These are phyloP conservation scores for Cladorrhinum sp. DNA, from an alignment of 2,329 filamentous ascomycete species.

Conservation along the genomic window DNA sequence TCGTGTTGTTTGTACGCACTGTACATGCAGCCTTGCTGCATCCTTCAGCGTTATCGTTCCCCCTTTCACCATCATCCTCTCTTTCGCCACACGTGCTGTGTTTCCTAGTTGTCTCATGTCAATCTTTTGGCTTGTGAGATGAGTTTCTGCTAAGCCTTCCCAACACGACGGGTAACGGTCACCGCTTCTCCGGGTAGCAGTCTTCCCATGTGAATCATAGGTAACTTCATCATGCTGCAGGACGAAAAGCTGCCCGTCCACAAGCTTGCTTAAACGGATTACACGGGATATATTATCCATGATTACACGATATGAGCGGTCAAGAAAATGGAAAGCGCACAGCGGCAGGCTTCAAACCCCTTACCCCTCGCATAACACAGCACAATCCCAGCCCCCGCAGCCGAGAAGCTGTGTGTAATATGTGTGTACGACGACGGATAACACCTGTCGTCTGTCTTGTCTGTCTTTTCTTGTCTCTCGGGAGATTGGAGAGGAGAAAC, in stretches of 20 bases:
- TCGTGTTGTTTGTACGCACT: too few relatives aligned
- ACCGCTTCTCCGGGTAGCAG: not conserved
- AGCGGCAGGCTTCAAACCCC: not conserved
- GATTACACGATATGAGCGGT: not conserved
- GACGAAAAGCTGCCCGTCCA: not conserved
- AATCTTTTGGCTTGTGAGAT: not conserved
- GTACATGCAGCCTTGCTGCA: too few relatives aligned
- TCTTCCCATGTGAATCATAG: not conserved
- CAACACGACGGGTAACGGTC: not conserved
- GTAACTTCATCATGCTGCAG: not conserved
- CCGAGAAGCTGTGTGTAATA: not conserved
- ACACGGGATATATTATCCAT: not conserved
- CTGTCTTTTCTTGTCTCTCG: not conserved
- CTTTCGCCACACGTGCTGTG: too few relatives aligned
- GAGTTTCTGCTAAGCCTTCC: too few relatives aligned
- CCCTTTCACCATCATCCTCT: too few relatives aligned
- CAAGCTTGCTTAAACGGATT: not conserved
- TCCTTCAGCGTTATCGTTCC: too few relatives aligned
- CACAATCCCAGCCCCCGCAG: not conserved
- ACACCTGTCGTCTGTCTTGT: constrained; percentile 6
- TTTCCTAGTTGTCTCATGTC: too few relatives aligned
- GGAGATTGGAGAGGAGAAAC: not conserved
- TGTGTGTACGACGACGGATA: constrained; percentile 7
- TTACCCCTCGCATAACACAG: not conserved
- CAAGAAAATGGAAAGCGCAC: not conserved